Evolutionary conservation across 108 stramenopile species (phyloP), one percentile per base, ranked within the genome.

Genomic region (Cyclotella cryptica): DNA sequence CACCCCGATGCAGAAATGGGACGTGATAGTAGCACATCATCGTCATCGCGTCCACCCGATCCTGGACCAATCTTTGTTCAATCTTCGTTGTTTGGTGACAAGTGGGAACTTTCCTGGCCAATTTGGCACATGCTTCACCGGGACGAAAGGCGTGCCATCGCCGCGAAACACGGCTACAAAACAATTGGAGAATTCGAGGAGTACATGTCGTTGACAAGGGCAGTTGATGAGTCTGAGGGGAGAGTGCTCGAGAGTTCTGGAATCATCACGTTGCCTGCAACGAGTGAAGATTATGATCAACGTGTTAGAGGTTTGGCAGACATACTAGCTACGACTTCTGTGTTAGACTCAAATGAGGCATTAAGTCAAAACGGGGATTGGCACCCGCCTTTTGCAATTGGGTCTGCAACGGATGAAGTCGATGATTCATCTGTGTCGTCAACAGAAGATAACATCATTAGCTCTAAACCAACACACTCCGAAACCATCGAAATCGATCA

Each of bases 131-230:
- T 91, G 87, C 86, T 94, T 17, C 89, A 91, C 3, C 47, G 84
- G 57, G 29, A 85, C 26, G 93, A 94, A 64, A 81, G 90, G 8
- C 92, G 88, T 52, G 80, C 77, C 24, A 81, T 94, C 44, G 91
- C 93, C 7, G 44, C 64, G 27, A 75, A 88, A 47, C 86, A 94
- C 59, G 93, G 93, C 12, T 88, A 80, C 71, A 91, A 90, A 57
- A 86, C 88, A 2, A 94, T 94, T 64, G 93, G 93, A 21, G 93
- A 87, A 57, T 94, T 94, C 72, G 93, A 94, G 77, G 93, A 94
- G 69, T 88, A 86, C 72, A 87, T 90, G 81, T 77, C 65, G 35
- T 39, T 90, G 51, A 66, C 77, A 19, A 83, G 85, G 49, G 90
- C 87, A 39, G 72, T 90, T 3, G 77, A 83, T 52, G 84, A 82